Conservation (phyloP, 2,329 filamentous ascomycete genomes). For the Colletotrichum chlorophyti region DNA sequence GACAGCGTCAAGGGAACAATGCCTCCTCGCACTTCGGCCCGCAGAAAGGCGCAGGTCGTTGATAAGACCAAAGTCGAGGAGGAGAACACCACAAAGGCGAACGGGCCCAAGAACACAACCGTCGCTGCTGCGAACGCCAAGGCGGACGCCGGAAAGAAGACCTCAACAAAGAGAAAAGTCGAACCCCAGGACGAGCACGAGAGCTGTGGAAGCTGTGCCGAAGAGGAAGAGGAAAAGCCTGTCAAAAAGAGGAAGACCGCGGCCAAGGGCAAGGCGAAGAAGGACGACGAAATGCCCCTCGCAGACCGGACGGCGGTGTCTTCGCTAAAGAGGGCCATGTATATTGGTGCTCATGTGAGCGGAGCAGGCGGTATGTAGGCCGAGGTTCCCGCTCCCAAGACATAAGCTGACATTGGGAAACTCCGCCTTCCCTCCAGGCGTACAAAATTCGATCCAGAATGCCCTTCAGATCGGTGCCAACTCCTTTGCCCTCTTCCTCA, state of each 20-base stretch:
- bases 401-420: background rate
- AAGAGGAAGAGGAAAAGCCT: conserved; percentile 33
- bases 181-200: conserved; percentile 34
- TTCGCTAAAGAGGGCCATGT: conserved; percentile 73
- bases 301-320: conserved; percentile 69
- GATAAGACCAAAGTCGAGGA: conserved; percentile 32
- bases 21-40: conserved; percentile 40
- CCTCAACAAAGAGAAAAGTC: conserved; percentile 40
- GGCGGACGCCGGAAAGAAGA: conserved; percentile 24
- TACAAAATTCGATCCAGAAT: conserved; percentile 87
- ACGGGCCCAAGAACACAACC: conserved; percentile 10
- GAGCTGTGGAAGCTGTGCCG: conserved; percentile 31
- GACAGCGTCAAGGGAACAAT: conserved; percentile 33
- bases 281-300: conserved; percentile 64
- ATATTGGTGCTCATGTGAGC: conserved; percentile 92
- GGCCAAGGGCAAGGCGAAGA: conserved; percentile 40
- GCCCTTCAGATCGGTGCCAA: conserved; percentile 85
- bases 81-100: conserved; percentile 30
- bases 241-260: conserved; percentile 52
- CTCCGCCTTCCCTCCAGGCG: no score
- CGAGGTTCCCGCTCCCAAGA: background rate
- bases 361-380: conserved; percentile 78
- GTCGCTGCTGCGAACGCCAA: conserved; percentile 22
- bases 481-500: conserved; percentile 92
- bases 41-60: conserved; percentile 38